Base-by-base conservation (phyloP, 2,329 filamentous ascomycete species). In the Orbilia brochopaga region DNA sequence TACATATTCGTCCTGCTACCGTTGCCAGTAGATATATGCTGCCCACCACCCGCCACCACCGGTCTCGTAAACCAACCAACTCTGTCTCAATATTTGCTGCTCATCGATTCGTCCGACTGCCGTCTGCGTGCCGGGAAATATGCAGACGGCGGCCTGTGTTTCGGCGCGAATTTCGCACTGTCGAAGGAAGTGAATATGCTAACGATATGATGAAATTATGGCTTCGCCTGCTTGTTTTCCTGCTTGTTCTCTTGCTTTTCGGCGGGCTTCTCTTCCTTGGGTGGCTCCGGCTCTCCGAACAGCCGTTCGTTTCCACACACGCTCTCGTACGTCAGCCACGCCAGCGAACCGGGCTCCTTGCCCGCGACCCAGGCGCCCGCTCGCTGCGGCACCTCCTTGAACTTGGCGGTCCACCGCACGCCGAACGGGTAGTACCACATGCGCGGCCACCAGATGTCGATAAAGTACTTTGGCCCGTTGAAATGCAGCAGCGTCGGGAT, bases 401-500 rank as follows among this genome's bases (percentile, higher is more conserved):
- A 59, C 54, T 59, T 63, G 27, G 57, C 15, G 2, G 66, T 70
- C 66, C 66, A 70, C 21, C 63, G 59, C 7, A 53, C 59, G 1
- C 67, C 67, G 40, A 61, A 57, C 7, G 60, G 69, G 23, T 65
- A 74, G 27, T 67, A 74, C 70, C 70, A 74, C 70, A 74, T 74
- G 8, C 64, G 42, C 23, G 63, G 63, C 65, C 64, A 74, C 70
- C 70, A 74, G 5, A 69, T 54, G 13, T 74, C 65, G 23, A 74
- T 64, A 40, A 69, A 69, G 23, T 51, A 44, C 56, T 74, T 74
- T 1, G 64, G 64, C 2, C 70, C 70, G 42, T 74, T 74, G 51
- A 74, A 74, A 19, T 74, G 70, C n/a, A 74, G 23, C 15, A 74
- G 44, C 30, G 70, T 63, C 1, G 70, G 64, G 11, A 70, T 74